Evolutionary conservation across 2,329 filamentous ascomycete genomes (phyloP).

Genomic region (Verruconis gallopava): DNA sequence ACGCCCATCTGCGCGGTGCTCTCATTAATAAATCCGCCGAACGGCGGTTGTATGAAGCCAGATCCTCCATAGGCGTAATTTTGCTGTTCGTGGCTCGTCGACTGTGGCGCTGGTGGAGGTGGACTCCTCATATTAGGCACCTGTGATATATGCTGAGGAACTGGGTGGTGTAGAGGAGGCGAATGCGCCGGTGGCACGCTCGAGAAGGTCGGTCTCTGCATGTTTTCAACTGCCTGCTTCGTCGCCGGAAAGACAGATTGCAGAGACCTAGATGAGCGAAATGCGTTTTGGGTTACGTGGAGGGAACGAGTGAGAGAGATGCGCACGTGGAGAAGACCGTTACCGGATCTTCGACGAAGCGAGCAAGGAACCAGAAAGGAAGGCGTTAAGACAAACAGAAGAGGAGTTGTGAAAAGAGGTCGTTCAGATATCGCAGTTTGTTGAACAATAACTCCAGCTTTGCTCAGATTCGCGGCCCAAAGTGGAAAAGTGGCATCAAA

Average conservation of each 20-base stretch:
- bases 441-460: neutral
- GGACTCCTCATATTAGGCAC: slow-evolving; percentile 94
- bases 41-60: slow-evolving; percentile 51
- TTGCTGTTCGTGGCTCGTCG: slow-evolving; percentile 45
- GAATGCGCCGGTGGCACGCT: slow-evolving; percentile 59
- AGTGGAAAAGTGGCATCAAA: neutral
- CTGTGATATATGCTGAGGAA: slow-evolving; percentile 95
- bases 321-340: too few species aligned
- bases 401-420: too few species aligned
- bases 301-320: too few species aligned
- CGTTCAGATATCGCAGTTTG: too few species aligned
- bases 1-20: slow-evolving; percentile 89
- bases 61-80: slow-evolving; percentile 57
- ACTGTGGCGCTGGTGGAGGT: slow-evolving; percentile 61
- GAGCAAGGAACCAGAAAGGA: too few species aligned
- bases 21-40: slow-evolving; percentile 91
- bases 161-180: slow-evolving; percentile 89
- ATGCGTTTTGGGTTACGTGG: too few species aligned
- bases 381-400: too few species aligned
- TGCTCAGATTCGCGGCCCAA: too few species aligned
- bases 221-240: too few species aligned
- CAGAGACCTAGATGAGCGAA: too few species aligned
- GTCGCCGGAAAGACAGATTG: too few species aligned
- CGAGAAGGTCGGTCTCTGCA: slow-evolving; percentile 78
- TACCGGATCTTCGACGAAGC: too few species aligned